Evolutionary conservation across 1,284 basidiomycete genomes (phyloP).

Genomic region (Athelia sp.): DNA sequence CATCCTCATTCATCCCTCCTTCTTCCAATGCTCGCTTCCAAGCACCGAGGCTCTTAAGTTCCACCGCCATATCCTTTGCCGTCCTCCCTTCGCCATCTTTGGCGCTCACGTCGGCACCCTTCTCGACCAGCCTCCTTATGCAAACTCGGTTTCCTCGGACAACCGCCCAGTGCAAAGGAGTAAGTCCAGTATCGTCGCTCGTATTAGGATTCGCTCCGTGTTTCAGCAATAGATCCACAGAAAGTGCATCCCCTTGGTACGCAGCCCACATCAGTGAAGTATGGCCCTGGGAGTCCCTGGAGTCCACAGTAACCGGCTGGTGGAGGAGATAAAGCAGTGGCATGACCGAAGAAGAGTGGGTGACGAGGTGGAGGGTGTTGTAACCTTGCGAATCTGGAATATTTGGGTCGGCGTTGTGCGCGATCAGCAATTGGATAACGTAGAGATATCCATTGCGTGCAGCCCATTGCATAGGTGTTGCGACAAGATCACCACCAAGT

Average conservation of each 20-base stretch:
- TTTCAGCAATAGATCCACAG: slow-evolving; percentile 85
- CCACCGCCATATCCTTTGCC: slow-evolving; percentile 90
- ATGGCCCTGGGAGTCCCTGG: slow-evolving; percentile 88
- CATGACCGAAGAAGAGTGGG: slow-evolving; percentile 94
- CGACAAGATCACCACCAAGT: slow-evolving; percentile 90
- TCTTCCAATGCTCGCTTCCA: slow-evolving; percentile 88
- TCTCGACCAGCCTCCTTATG: slow-evolving; percentile 81
- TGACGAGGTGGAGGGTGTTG: slow-evolving; percentile 92
- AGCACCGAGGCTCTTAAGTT: slow-evolving; percentile 85
- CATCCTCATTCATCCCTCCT: slow-evolving; percentile 75
- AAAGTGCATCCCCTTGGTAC: slow-evolving; percentile 96
- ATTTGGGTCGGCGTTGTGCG: slow-evolving; percentile 88
- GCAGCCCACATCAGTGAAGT: slow-evolving; percentile 99
- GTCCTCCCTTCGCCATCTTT: slow-evolving; percentile 87
- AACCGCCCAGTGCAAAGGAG: slow-evolving; percentile 98
- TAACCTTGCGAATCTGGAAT: slow-evolving; percentile 93
- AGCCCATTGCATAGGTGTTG: slow-evolving; percentile 97
- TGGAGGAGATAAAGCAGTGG: slow-evolving; percentile 90
- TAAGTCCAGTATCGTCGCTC: slow-evolving; percentile 79
- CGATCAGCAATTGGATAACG: slow-evolving; percentile 86
- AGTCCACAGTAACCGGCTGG: slow-evolving; percentile 86
- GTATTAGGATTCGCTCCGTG: slow-evolving; percentile 81
- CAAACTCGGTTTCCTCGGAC: slow-evolving; percentile 89
- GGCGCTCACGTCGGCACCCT: slow-evolving; percentile 78
- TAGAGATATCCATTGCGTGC: slow-evolving; percentile 95